Evolutionary conservation across 352 stramenopile genomes (phyloP), one percentile per base, ranked within the genome.

Genomic region (Globisporangium radiosum): DNA sequence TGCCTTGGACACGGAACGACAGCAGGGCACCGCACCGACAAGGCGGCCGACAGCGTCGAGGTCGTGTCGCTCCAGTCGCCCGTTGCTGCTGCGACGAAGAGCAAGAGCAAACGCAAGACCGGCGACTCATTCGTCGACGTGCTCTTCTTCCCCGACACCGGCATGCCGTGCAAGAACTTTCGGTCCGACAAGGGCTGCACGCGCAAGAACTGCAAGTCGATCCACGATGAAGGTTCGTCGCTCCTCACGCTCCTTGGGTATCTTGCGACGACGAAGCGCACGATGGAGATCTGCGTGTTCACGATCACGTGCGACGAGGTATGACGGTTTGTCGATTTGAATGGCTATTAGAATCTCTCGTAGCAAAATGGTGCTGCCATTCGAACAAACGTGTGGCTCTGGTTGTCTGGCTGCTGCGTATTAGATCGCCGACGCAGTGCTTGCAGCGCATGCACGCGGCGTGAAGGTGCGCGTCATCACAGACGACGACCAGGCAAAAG

Each of bases 301-400:
- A 89, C 76, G 14, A 87, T 89, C 66, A 89, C 79, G 0, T 87
- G 76, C 43, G 76, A 89, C 40, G 79, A 89, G 63, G 79, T 87
- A 54, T 10, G 63, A 3, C 25, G 25, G 25, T 33, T 33, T 33
- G 25, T 33, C 25, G 25, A 33, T 33, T 33, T 33, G 25, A 33
- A 33, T 33, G 25, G 25, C 25, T 33, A 33, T 3, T 33, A 3
- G 25, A 33, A 33, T 33, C 25, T 3, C 25, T 33, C 25, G 25
- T 33, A 33, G 25, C 25, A 33, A 33, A 33, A 17, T 19, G 58
- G 11, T 37, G 39, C 17, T 42, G 36, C 25, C 40, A 44, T 44
- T 15, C 43, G 14, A 15, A 5, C 40, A 33, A 11, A 44, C 15
- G n/a, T 37, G 13, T 44, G 37, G 11, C 9, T 6, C 7, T 62